Conservation (phyloP, 345 rosid species). For the Fremontodendron californicum region DNA sequence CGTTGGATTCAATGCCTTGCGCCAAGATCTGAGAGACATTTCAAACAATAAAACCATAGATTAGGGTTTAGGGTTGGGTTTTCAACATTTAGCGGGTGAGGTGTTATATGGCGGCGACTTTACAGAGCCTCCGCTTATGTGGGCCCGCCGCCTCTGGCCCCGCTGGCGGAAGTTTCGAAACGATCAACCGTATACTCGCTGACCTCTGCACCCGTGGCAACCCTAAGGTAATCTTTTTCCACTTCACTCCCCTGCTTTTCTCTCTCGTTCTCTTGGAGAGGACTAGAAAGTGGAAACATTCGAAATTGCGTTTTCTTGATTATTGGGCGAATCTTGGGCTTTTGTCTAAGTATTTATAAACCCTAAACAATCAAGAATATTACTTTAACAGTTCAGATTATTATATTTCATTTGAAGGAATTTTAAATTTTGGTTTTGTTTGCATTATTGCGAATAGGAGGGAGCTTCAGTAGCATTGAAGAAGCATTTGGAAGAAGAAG, state of each 20-base stretch:
- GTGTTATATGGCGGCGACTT: constrained; percentile 45
- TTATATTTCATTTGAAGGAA: neutral
- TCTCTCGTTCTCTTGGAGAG: constrained; percentile 2
- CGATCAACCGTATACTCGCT: constrained; percentile 68
- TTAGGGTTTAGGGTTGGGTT: constrained; percentile 42
- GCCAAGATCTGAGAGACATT: neutral
- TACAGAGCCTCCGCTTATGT: constrained; percentile 58
- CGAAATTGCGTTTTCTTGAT: neutral
- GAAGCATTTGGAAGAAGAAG: constrained; percentile 83
- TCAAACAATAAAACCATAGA: neutral
- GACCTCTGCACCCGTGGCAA: constrained; percentile 80
- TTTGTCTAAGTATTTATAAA: neutral
- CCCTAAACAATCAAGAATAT: neutral
- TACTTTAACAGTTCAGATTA: neutral
- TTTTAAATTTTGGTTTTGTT: constrained; percentile 6
- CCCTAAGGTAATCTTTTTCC: constrained; percentile 54
- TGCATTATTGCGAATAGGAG: constrained; percentile 41
- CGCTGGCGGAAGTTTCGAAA: constrained; percentile 67
- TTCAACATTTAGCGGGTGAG: neutral
- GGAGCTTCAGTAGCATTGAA: constrained; percentile 77
- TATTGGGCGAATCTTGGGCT: neutral
- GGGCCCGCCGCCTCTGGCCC: constrained; percentile 43
- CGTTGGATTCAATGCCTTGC: neutral
- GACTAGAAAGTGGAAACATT: neutral
- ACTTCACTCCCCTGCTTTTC: neutral